These are phyloP conservation scores for Sordariomycetes sp. DNA, from an alignment of 2,329 filamentous ascomycete genomes.

Conservation along the genomic window DNA sequence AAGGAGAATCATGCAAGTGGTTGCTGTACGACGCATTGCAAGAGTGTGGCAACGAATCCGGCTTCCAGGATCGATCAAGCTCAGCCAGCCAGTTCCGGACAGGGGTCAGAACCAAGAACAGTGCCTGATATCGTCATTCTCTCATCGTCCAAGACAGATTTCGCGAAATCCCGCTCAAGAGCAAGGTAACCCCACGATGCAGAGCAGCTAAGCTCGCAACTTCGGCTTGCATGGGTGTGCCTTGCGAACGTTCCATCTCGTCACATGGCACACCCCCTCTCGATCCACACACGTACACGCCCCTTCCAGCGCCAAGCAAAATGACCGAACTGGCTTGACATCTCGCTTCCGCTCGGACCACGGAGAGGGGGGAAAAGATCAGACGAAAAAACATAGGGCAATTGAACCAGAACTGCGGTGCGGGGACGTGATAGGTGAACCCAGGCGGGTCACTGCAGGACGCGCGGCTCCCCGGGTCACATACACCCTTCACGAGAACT, in stretches of 20 bases:
- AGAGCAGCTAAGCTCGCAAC: too few relatives aligned
- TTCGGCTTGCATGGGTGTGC: too few relatives aligned
- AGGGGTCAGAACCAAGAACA: too few relatives aligned
- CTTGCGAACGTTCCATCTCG: neutral
- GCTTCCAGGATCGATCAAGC: too few relatives aligned
- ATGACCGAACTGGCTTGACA: neutral
- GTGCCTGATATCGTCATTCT: too few relatives aligned
- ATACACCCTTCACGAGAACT: neutral
- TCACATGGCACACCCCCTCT: neutral
- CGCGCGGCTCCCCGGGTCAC: neutral
- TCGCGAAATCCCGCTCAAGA: too few relatives aligned
- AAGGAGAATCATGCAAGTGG: too few relatives aligned
- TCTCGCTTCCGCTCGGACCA: neutral
- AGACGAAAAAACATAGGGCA: neutral
- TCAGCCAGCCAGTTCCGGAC: too few relatives aligned
- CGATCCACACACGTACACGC: neutral
- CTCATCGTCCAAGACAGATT: too few relatives aligned
- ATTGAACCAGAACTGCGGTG: neutral
- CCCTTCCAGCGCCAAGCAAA: neutral
- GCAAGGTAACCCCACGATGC: too few relatives aligned
- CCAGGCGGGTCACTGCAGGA: neutral
- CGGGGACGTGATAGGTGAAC: neutral
- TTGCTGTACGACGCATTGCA: too few relatives aligned
- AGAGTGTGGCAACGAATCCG: too few relatives aligned
- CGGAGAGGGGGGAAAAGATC: neutral